Conservation (phyloP, 345 rosid species). For the Rhodamnia argentea region DNA sequence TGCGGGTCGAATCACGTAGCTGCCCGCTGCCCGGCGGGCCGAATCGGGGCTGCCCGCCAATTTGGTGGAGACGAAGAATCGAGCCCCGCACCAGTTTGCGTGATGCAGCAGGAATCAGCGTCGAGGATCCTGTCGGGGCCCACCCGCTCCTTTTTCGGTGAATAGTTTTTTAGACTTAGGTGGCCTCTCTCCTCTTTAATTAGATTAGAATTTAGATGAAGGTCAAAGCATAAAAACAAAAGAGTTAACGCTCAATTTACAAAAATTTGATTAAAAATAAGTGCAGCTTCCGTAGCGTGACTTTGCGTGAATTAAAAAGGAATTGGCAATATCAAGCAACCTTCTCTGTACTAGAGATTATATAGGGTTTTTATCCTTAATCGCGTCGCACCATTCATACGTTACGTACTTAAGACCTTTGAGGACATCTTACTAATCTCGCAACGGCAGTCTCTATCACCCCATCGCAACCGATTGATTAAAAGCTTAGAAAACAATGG, state of each 20-base stretch:
- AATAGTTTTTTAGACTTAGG: no score
- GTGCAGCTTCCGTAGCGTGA: no score
- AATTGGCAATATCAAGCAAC: no score
- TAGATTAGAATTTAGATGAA: no score
- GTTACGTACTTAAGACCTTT: not conserved
- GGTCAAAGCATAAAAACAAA: no score
- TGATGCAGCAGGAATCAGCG: not conserved
- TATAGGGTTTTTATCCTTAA: not conserved
- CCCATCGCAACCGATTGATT: not conserved
- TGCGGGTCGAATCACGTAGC: conserved; percentile 10
- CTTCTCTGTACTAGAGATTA: no score
- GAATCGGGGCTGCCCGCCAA: not conserved
- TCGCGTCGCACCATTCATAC: not conserved
- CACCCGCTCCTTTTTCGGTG: not conserved
- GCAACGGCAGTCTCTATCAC: not conserved
- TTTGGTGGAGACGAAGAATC: not conserved
- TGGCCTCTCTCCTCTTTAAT: no score
- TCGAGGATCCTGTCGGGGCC: not conserved
- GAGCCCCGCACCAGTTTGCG: not conserved
- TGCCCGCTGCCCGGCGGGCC: conserved; percentile 22
- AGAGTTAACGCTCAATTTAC: no score
- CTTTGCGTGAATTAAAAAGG: no score
- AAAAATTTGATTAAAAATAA: no score
- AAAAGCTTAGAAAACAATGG: not conserved
- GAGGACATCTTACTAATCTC: not conserved